Percentiles rank a stretch among this genome's conserved stretches.
Evolutionary conservation across 1,284 basidiomycete species (phyloP).

Genomic region (Cutaneotrichosporon cyanovorans): DNA sequence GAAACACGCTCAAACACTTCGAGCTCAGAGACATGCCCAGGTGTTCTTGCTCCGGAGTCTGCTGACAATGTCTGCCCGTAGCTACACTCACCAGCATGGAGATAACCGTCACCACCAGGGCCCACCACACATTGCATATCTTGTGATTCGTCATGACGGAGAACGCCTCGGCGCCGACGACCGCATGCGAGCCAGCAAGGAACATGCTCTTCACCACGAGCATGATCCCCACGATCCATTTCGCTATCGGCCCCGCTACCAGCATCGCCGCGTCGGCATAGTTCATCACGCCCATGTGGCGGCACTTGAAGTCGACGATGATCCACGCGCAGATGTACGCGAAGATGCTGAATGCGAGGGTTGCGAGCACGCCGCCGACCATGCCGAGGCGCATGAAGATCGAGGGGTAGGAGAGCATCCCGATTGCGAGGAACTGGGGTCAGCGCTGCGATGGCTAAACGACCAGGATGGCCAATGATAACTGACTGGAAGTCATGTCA

Average conservation of each 20-base stretch:
- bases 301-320: conserved; percentile 35
- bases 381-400: conserved; percentile 30
- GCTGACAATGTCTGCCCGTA: background rate
- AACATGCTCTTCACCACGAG: conserved; percentile 7
- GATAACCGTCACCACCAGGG: conserved; percentile 24
- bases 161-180: conserved; percentile 27
- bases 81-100: conserved; percentile 13
- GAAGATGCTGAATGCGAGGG: conserved; percentile 21
- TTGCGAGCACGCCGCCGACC: conserved; percentile 28
- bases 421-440: conserved; percentile 26
- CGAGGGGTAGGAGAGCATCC: conserved; percentile 31
- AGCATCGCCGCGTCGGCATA: conserved; percentile 28
- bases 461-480: too few species aligned
- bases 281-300: conserved; percentile 32
- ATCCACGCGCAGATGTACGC: conserved; percentile 30
- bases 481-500: too few species aligned
- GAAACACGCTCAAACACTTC: too few species aligned
- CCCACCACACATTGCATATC: conserved; percentile 28
- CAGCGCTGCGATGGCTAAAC: too few species aligned
- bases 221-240: conserved; percentile 12
- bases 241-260: conserved; percentile 22
- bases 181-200: conserved; percentile 28
- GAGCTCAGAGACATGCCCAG: too few species aligned
- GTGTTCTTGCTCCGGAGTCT: too few species aligned
- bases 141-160: conserved; percentile 16